A percentile compares a stretch with the other conserved stretches of the same genome.
These are phyloP conservation scores for Sphagnum fallax DNA, from an alignment of 228 moss, liverwort and hornwort genomes.

Conservation along the genomic window DNA sequence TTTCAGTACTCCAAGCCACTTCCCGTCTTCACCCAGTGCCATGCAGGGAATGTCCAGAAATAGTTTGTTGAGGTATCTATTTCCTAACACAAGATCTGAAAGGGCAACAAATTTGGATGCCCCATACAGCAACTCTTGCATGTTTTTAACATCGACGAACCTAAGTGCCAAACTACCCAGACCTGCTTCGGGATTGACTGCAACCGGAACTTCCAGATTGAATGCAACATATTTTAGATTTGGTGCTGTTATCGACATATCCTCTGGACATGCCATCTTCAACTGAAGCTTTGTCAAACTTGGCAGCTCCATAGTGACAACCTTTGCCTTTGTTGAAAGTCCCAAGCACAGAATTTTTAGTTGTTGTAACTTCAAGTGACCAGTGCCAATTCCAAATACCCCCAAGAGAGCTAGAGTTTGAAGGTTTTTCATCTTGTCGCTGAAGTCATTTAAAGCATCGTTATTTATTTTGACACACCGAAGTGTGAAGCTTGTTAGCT, in stretches of 20 bases:
- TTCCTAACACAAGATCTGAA: conserved; percentile 16
- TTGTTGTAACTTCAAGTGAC: conserved; percentile 13
- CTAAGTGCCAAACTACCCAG: conserved; percentile 14
- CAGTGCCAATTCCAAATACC: conserved; percentile 30
- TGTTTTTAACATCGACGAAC: conserved; percentile 7
- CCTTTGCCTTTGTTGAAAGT: conserved; percentile 35
- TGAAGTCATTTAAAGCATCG: conserved; percentile 22
- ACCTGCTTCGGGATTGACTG: too few species aligned
- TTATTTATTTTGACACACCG: conserved; percentile 39
- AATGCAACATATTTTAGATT: conserved; percentile 32
- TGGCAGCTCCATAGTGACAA: conserved; percentile 27
- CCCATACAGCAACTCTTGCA: conserved; percentile 45
- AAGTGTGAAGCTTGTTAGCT: conserved; percentile 32
- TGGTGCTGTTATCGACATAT: conserved; percentile 9
- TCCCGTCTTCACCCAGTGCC: conserved; percentile 39
- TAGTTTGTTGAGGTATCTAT: conserved; percentile 15
- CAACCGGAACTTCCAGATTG: conserved; percentile 23
- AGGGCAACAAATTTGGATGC: conserved; percentile 26
- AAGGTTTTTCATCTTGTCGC: conserved; percentile 25
- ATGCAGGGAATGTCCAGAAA: conserved; percentile 55
- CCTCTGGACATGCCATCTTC: conserved; percentile 44
- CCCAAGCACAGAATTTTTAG: conserved; percentile 42
- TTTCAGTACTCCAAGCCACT: conserved; percentile 35
- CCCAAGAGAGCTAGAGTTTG: conserved; percentile 31
- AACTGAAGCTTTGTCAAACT: conserved; percentile 45